Conservation (phyloP, 1,139 yeast genomes). For the Hyphopichia khmerensis region DNA sequence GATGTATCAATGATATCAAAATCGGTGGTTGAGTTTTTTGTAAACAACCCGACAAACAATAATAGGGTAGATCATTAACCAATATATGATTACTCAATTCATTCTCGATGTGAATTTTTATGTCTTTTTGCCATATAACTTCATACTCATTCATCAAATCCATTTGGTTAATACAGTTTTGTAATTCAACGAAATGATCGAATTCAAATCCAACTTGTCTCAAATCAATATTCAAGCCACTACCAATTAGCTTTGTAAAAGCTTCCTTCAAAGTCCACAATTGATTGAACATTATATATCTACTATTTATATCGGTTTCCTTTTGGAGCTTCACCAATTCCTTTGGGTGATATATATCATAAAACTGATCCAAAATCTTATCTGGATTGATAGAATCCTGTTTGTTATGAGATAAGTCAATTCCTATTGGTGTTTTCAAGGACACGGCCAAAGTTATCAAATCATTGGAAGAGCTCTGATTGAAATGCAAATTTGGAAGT, state of each 20-base stretch:
- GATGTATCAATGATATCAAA: constrained; percentile 1
- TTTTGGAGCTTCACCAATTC: constrained; percentile 36
- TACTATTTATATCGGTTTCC: constrained; percentile 10
- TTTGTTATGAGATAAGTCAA: constrained; percentile 58
- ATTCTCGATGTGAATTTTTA: not conserved
- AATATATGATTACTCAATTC: not conserved
- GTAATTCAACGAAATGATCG: constrained; percentile 1
- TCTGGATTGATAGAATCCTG: constrained; percentile 38
- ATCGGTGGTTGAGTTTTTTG: not conserved
- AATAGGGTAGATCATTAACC: not conserved
- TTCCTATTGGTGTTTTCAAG: constrained; percentile 41
- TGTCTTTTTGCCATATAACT: not conserved
- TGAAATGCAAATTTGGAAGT: constrained; percentile 33
- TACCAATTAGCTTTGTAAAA: constrained; percentile 60
- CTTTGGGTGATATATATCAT: constrained; percentile 44
- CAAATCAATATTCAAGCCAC: constrained; percentile 59
- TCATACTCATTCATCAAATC: not conserved
- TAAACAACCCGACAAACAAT: not conserved
- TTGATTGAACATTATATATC: constrained; percentile 45
- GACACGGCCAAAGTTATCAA: constrained; percentile 42
- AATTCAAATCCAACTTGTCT: constrained; percentile 18
- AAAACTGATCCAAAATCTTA: constrained; percentile 42
- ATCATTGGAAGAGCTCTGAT: constrained; percentile 58
- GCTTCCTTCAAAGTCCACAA: constrained; percentile 77
- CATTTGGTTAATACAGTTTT: not conserved